Conservation (phyloP, 2,329 filamentous ascomycete species). For the Fragosphaeria purpurea region DNA sequence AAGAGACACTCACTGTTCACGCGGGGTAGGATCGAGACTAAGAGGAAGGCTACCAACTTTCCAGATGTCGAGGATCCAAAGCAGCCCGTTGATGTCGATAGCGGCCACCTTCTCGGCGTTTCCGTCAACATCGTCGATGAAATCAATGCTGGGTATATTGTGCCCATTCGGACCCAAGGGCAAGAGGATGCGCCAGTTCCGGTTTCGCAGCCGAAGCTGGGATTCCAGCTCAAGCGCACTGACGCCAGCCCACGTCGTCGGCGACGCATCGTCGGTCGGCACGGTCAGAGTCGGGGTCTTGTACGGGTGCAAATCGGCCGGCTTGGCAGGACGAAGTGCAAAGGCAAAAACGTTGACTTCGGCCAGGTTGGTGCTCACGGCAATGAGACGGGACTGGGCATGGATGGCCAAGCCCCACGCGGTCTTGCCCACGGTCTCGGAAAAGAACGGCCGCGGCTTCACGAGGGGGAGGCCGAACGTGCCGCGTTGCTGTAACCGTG, state of each 20-base stretch:
- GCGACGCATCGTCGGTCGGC: constrained; percentile 13
- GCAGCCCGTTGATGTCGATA: constrained; percentile 37
- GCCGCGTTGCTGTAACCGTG: not conserved
- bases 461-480: not conserved
- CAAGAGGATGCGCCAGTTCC: constrained; percentile 42
- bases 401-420: constrained; percentile 90
- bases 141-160: constrained; percentile 46
- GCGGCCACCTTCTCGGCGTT: constrained; percentile 40
- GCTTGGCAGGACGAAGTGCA: constrained; percentile 17
- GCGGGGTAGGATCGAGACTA: constrained; percentile 11
- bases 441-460: constrained; percentile 48
- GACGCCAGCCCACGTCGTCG: constrained; percentile 11
- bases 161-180: constrained; percentile 26
- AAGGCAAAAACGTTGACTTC: constrained; percentile 45
- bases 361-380: constrained; percentile 66
- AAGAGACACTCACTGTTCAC: not conserved
- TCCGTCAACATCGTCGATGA: constrained; percentile 35
- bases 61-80: constrained; percentile 47
- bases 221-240: constrained; percentile 18
- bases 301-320: constrained; percentile 13
- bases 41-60: constrained; percentile 20
- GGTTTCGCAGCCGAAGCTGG: constrained; percentile 30
- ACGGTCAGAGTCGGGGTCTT: not conserved
- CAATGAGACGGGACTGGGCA: constrained; percentile 69
- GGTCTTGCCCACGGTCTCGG: constrained; percentile 63